These are phyloP conservation scores for Odontarrhena argentea DNA, from an alignment of 345 rosid species.

Conservation along the genomic window DNA sequence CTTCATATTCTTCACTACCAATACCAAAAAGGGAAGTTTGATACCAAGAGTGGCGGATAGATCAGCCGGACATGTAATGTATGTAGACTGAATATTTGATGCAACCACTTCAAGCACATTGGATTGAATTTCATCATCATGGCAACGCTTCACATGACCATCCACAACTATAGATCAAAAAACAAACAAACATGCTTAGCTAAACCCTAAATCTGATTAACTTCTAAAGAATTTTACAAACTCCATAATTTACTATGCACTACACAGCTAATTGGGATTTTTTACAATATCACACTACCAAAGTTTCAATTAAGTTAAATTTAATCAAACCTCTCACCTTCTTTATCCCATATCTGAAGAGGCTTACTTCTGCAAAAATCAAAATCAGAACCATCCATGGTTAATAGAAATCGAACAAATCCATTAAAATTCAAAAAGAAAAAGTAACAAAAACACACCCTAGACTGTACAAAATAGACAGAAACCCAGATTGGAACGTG, in stretches of 20 bases:
- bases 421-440: neutral
- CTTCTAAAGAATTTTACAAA: neutral
- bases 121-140: conserved; percentile 88
- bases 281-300: neutral
- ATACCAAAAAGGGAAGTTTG: conserved; percentile 90
- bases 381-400: conserved; percentile 15
- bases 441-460: conserved; percentile 47
- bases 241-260: neutral
- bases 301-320: conserved; percentile 6
- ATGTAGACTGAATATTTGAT: conserved; percentile 82
- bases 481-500: conserved; percentile 85
- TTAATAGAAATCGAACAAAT: conserved; percentile 9
- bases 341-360: conserved; percentile 88
- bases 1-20: conserved; percentile 88
- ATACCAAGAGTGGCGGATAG: conserved; percentile 94
- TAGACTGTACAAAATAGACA: conserved; percentile 78
- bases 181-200: neutral
- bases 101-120: conserved; percentile 89
- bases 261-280: neutral
- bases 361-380: conserved; percentile 62
- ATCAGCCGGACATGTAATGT: conserved; percentile 92
- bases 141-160: conserved; percentile 85
- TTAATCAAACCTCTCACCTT: conserved; percentile 46
- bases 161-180: conserved; percentile 52
- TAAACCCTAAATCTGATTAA: conserved; percentile 14